Evolutionary conservation across 768 basidiomycete genomes (phyloP).

Genomic region (Boletus patriciae): DNA sequence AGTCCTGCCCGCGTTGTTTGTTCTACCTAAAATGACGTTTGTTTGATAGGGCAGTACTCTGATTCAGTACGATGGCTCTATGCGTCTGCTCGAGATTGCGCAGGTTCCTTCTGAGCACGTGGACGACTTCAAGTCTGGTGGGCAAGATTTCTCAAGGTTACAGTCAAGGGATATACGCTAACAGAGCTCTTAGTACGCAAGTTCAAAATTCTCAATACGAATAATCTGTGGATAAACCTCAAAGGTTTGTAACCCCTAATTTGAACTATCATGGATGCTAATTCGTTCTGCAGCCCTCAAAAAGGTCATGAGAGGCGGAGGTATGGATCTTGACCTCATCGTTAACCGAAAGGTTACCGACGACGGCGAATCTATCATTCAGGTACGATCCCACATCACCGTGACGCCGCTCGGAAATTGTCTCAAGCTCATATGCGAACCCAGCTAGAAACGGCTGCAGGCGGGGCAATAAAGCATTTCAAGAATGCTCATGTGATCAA

Average conservation of each 20-base stretch:
- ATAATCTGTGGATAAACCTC: slow-evolving; percentile 79
- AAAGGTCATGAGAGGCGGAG: slow-evolving; percentile 82
- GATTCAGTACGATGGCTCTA: slow-evolving; percentile 70
- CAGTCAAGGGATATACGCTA: neutral
- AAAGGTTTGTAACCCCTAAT: slow-evolving; percentile 48
- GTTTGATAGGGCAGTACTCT: slow-evolving; percentile 70
- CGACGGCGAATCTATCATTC: slow-evolving; percentile 82
- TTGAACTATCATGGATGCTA: neutral
- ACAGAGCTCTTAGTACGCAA: slow-evolving; percentile 57
- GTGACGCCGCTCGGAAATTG: slow-evolving; percentile 6
- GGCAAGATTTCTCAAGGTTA: slow-evolving; percentile 7
- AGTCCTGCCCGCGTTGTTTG: neutral
- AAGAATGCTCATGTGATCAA: slow-evolving; percentile 90
- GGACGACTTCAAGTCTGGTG: slow-evolving; percentile 36
- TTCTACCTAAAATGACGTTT: neutral
- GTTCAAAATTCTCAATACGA: slow-evolving; percentile 94
- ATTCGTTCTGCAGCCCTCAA: slow-evolving; percentile 63
- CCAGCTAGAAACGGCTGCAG: slow-evolving; percentile 86
- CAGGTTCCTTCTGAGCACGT: slow-evolving; percentile 8
- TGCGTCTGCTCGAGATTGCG: slow-evolving; percentile 13
- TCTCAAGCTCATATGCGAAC: neutral
- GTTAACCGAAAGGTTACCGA: slow-evolving; percentile 89
- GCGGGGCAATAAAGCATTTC: slow-evolving; percentile 94
- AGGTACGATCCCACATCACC: slow-evolving; percentile 42
- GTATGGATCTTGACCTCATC: slow-evolving; percentile 93